Conservation (phyloP, 1,284 basidiomycete genomes). For the Limonomyces culmigenus region DNA sequence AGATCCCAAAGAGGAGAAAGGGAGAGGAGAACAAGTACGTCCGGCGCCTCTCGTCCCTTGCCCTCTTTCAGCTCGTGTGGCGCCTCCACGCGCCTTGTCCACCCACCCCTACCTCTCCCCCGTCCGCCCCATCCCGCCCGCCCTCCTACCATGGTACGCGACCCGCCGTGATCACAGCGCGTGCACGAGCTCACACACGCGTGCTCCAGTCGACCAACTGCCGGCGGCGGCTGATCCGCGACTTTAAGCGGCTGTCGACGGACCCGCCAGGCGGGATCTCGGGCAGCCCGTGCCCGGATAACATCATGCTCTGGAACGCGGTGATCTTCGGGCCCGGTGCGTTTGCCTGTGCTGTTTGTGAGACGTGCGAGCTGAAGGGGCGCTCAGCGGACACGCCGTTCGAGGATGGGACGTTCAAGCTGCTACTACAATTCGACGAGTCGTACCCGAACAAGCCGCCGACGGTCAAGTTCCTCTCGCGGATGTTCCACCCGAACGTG, state of each 20-base stretch:
- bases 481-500: slow-evolving; percentile 99
- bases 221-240: slow-evolving; percentile 80
- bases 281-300: slow-evolving; percentile 92
- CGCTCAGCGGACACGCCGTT: slow-evolving; percentile 86
- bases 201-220: slow-evolving; percentile 86
- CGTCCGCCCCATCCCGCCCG: too few species aligned
- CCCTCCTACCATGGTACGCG: too few species aligned
- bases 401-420: slow-evolving; percentile 97
- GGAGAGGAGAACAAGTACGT: too few species aligned
- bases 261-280: slow-evolving; percentile 95
- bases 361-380: too few species aligned
- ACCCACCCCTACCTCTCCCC: too few species aligned
- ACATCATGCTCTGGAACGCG: slow-evolving; percentile 99
- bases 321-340: slow-evolving; percentile 95
- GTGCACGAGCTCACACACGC: too few species aligned
- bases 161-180: too few species aligned
- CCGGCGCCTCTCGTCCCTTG: too few species aligned
- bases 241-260: slow-evolving; percentile 88
- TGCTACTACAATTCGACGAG: slow-evolving; percentile 90
- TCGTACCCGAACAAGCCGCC: slow-evolving; percentile 98
- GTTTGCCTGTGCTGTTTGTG: slow-evolving; percentile 15
- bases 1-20: too few species aligned
- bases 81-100: too few species aligned
- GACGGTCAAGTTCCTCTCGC: slow-evolving; percentile 89
- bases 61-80: too few species aligned